Percentiles rank a stretch among this genome's conserved stretches.
Conservation (phyloP, 1,284 basidiomycete genomes). For the Mycena sp. region DNA sequence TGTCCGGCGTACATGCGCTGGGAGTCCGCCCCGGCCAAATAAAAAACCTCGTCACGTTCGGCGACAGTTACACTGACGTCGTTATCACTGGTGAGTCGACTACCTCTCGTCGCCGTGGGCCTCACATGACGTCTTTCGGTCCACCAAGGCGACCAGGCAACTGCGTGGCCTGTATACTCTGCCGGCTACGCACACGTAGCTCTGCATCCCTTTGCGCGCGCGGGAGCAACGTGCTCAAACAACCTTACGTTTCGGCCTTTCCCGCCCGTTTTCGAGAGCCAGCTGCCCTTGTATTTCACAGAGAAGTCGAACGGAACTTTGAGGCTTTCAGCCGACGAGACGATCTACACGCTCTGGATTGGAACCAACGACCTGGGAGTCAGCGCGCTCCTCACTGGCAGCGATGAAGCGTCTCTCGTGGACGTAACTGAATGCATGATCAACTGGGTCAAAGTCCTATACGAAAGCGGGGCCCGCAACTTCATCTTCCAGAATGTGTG, state of each 20-base stretch:
- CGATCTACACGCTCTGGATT: slow-evolving; percentile 55
- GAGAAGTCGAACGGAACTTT: slow-evolving; percentile 37
- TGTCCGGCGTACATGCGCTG: too few relatives aligned
- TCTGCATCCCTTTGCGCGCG: slow-evolving; percentile 53
- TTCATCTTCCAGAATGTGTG: slow-evolving; percentile 57
- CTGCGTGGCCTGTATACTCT: slow-evolving; percentile 43
- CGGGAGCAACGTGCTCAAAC: slow-evolving; percentile 57
- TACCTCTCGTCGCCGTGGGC: too few relatives aligned
- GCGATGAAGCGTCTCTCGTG: slow-evolving; percentile 44
- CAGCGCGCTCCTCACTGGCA: slow-evolving; percentile 48
- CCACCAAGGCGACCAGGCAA: slow-evolving; percentile 16
- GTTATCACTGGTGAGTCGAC: too few relatives aligned
- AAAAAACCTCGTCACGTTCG: too few relatives aligned
- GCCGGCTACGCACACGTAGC: slow-evolving; percentile 47
- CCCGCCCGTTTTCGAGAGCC: slow-evolving; percentile 51
- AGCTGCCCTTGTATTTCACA: slow-evolving; percentile 49
- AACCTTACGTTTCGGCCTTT: slow-evolving; percentile 54
- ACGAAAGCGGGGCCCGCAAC: slow-evolving; percentile 51
- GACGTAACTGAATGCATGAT: slow-evolving; percentile 52
- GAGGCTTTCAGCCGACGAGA: slow-evolving; percentile 41
- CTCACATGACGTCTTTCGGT: too few relatives aligned
- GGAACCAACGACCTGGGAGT: slow-evolving; percentile 56
- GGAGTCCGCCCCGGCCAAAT: too few relatives aligned
- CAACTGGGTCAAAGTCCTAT: slow-evolving; percentile 53
- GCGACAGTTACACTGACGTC: too few relatives aligned